These are phyloP conservation scores for Bretschneidera sinensis DNA, from an alignment of 345 rosid species.

Conservation along the genomic window DNA sequence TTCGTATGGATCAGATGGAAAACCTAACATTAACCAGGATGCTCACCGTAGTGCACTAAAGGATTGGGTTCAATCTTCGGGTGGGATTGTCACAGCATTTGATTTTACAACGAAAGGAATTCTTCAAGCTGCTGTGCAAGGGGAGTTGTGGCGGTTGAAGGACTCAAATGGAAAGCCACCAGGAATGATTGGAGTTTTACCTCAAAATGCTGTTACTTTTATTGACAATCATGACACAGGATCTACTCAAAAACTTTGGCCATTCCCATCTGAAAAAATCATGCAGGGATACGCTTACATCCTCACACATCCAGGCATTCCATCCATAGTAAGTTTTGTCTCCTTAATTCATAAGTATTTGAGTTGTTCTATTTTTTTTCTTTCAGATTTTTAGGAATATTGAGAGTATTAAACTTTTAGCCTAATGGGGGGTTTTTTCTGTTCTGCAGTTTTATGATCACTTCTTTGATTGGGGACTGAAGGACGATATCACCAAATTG, in stretches of 20 bases:
- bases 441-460: constrained; percentile 82
- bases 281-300: constrained; percentile 88
- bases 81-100: constrained; percentile 59
- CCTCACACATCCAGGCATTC: constrained; percentile 79
- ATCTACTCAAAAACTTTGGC: constrained; percentile 55
- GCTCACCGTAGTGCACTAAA: constrained; percentile 49
- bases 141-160: constrained; percentile 70
- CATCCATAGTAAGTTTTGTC: constrained; percentile 75
- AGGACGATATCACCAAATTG: constrained; percentile 49
- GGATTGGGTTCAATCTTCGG: constrained; percentile 60
- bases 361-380: neutral
- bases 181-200: constrained; percentile 67
- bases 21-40: constrained; percentile 47
- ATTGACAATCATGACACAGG: constrained; percentile 83
- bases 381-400: no score
- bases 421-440: neutral
- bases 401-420: no score
- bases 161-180: constrained; percentile 73
- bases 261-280: constrained; percentile 74
- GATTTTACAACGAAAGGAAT: constrained; percentile 90
- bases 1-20: constrained; percentile 49
- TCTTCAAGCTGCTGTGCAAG: constrained; percentile 69
- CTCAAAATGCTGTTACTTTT: constrained; percentile 72
- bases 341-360: no score
- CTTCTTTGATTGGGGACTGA: constrained; percentile 61